These are phyloP conservation scores for Chlorella variabilis DNA, from an alignment of 163 green algal species.

Conservation along the genomic window DNA sequence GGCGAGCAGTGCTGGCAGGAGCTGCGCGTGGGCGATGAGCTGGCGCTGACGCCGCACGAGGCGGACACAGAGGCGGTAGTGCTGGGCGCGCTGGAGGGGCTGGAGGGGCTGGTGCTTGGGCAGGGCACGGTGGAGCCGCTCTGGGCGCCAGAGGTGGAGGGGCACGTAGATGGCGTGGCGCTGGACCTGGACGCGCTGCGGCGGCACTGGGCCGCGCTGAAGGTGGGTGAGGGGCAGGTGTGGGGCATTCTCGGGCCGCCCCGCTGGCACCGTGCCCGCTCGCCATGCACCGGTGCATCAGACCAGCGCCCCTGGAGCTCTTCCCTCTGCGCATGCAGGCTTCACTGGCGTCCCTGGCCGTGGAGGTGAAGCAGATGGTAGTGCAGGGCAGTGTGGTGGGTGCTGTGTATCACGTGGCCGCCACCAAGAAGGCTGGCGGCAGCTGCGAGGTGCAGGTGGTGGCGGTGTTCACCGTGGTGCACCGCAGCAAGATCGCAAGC, in stretches of 20 bases:
- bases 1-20: slow-evolving; percentile 11
- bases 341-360: not conserved
- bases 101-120: not conserved
- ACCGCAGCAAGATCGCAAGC: not conserved
- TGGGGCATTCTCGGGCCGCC: too few relatives aligned
- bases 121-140: not conserved
- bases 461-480: not conserved
- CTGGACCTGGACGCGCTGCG: not conserved
- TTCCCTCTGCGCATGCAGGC: not conserved
- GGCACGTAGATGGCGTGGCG: not conserved
- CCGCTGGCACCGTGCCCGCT: too few relatives aligned
- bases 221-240: not conserved
- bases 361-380: not conserved
- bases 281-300: too few relatives aligned
- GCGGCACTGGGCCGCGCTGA: not conserved
- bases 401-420: not conserved
- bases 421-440: not conserved
- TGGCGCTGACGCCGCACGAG: not conserved
- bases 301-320: too few relatives aligned
- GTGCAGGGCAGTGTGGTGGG: not conserved
- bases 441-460: not conserved
- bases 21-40: not conserved
- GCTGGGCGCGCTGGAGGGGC: not conserved
- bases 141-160: not conserved
- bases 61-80: not conserved